Base-by-base conservation (phyloP, 2,329 filamentous ascomycete species). In the Hymenoscyphus linearis region DNA sequence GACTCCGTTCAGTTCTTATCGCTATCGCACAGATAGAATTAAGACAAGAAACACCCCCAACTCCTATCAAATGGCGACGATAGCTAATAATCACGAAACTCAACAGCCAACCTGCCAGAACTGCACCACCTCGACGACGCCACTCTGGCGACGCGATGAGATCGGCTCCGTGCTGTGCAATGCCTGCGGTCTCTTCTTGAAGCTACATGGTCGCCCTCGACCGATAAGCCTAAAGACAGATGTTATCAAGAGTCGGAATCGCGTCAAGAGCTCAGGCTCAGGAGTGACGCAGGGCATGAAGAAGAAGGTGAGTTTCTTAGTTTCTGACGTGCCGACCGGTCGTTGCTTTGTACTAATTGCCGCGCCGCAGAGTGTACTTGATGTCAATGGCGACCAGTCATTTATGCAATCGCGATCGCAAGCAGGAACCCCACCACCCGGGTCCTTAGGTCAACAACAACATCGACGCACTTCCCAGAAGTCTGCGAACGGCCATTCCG, bases 241-340 rank as follows among this genome's bases (percentile, higher is more conserved):
- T 80, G 93, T 98, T 68, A 99, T 99, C 80, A 99, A 99, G 82
- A 97, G 93, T 80, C 91, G 95, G 72, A 99, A 99, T 78, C 87
- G 95, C 67, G 93, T 98, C 69, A 98, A 98, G 82, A 95, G 92
- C 31, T 84, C 85, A 76, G 84, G 85, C 59, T 85, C 89, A 6
- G 57, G 50, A 2, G 50, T 26, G 9, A 90, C 80, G 2, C 83
- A 90, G 65, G 86, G 87, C 54, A 89, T 91, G 71, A 93, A 87
- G 76, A 86, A 92, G 77, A 96, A 96, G 87, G 91, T 91, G 78
- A 72, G 77, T 44, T 50, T 22, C 18, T 91, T 78, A 72, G 77
- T 44, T 50, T 22, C 18, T 60, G n/a, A 13, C 10, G 40, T 14
- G 22, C 2, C 1, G 13, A 22, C 5, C 3, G 22, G 27, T n/a